Base-by-base conservation (phyloP, 2,329 filamentous ascomycete species). In the Hypoxylon sp. region DNA sequence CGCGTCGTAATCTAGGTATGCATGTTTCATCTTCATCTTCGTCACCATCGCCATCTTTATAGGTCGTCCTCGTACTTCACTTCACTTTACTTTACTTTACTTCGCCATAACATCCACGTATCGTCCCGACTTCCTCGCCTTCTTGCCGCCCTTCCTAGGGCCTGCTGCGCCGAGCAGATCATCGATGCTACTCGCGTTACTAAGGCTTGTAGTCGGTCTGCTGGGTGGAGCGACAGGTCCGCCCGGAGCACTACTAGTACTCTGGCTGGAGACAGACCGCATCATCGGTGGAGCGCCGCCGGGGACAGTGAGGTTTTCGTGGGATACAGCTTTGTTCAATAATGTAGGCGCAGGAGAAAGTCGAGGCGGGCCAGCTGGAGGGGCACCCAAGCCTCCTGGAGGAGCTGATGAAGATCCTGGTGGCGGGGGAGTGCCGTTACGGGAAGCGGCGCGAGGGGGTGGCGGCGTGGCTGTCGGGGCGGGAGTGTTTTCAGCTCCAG, bases 21-120 rank as follows among this genome's bases (percentile, higher is more conserved):
- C 37, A 51, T 60, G 13, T 54, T 54, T 53, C 44, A 29, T 58
- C 35, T 50, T 50, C 31, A 15, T 58, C 29, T 37, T 37, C 5
- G n/a, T n/a, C n/a, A n/a, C n/a, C 42, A 29, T 58, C 24, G 48
- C 15, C 3, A 10, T 48, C 8, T 21, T 29, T 11, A 31, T 27
- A 15, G 19, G 19, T 57, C 13, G 29, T 19, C 31, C 15, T 50
- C 27, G 31, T 3, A 8, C n/a, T n/a, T n/a, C n/a, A n/a, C n/a
- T n/a, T n/a, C 5, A 27, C 24, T 27, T 27, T 5, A 27, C 24
- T 27, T 24, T 24, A 21, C 2, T 19, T 56, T 81, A 87, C 76
- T 93, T 91, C 8, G 92, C 92, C 94, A 98, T 98, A 67, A 99
- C 93, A 86, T 99, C 96, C 31, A 99, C 91, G 84, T 99, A 99